These are phyloP conservation scores for Cryphonectria japonica DNA, from an alignment of 2,329 filamentous ascomycete species.

Conservation along the genomic window DNA sequence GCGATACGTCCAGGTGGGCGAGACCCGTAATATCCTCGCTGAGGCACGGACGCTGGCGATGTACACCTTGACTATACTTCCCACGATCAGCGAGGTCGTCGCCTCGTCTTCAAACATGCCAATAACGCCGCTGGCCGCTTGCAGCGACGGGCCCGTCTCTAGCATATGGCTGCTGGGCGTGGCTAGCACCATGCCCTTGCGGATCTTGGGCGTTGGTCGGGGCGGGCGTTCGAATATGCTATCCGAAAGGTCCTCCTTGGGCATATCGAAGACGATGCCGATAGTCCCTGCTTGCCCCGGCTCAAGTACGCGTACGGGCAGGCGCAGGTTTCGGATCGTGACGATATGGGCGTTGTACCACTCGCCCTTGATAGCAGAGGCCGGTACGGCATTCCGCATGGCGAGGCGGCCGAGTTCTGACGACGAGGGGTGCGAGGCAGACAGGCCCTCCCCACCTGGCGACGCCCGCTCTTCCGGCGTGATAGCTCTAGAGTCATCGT, in stretches of 20 bases:
- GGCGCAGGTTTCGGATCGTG: conserved; percentile 84
- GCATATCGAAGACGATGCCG: conserved; percentile 67
- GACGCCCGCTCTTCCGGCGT: conserved; percentile 53
- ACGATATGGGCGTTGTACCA: conserved; percentile 83
- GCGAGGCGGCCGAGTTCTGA: conserved; percentile 56
- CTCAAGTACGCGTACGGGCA: conserved; percentile 77
- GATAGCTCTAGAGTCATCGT: conserved; percentile 48
- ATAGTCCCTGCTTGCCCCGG: conserved; percentile 89
- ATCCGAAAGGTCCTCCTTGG: conserved; percentile 40
- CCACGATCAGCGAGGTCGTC: conserved; percentile 65
- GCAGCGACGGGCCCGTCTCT: conserved; percentile 60
- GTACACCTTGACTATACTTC: conserved; percentile 79
- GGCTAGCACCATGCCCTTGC: conserved; percentile 84
- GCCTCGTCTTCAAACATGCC: conserved; percentile 71
- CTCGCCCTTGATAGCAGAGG: conserved; percentile 61
- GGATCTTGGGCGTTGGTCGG: conserved; percentile 49
- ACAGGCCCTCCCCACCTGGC: conserved; percentile 52
- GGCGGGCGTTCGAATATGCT: conserved; percentile 36
- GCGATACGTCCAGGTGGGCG: conserved; percentile 33
- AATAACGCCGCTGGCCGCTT: conserved; percentile 69
- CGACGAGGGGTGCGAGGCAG: conserved; percentile 57
- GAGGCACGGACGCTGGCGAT: conserved; percentile 84
- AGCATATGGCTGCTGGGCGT: conserved; percentile 63
- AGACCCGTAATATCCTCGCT: conserved; percentile 70
- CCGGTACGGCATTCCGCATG: conserved; percentile 56